Percentiles rank a stretch among this genome's conserved stretches.
These are phyloP conservation scores for Mortierella sp. DNA, from an alignment of 371 early-diverging fungal genomes.

Conservation along the genomic window DNA sequence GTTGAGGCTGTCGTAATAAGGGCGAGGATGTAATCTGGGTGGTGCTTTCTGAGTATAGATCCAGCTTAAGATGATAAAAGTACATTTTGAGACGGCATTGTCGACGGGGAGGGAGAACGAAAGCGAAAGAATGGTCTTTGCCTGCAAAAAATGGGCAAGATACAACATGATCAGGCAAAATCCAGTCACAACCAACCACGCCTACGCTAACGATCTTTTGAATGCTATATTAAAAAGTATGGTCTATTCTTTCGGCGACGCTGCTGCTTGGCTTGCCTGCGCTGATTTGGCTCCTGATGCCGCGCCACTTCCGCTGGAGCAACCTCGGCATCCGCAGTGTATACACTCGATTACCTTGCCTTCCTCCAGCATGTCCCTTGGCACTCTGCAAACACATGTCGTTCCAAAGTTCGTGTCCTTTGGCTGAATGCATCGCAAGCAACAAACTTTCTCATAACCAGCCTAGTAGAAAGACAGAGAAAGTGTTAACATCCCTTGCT, in stretches of 20 bases:
- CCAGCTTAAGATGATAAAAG: constrained; percentile 59
- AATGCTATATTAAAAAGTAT: too few species aligned
- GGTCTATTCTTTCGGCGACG: not conserved
- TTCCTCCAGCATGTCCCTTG: constrained; percentile 89
- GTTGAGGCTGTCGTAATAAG: constrained; percentile 2
- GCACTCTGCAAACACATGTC: constrained; percentile 98
- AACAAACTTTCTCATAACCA: constrained; percentile 99
- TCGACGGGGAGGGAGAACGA: constrained; percentile 1
- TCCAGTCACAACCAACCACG: constrained; percentile 15
- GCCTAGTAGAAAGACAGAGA: constrained; percentile 60
- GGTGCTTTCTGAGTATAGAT: constrained; percentile 44
- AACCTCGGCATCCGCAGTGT: constrained; percentile 89
- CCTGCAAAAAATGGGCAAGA: not conserved
- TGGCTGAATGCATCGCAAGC: constrained; percentile 96
- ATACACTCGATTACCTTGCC: constrained; percentile 93
- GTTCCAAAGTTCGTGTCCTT: constrained; percentile 98
- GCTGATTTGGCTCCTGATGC: not conserved
- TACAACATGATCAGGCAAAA: not conserved
- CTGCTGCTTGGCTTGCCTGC: constrained; percentile 15
- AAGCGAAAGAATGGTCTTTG: not conserved
- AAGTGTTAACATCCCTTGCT: not conserved
- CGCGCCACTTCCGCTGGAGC: constrained; percentile 52
- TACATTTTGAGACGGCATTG: constrained; percentile 52
- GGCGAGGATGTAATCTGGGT: not conserved
- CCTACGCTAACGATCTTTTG: too few species aligned